These are phyloP conservation scores for Pestalotiopsis sp. DNA, from an alignment of 2,329 filamentous ascomycete species.

Conservation along the genomic window DNA sequence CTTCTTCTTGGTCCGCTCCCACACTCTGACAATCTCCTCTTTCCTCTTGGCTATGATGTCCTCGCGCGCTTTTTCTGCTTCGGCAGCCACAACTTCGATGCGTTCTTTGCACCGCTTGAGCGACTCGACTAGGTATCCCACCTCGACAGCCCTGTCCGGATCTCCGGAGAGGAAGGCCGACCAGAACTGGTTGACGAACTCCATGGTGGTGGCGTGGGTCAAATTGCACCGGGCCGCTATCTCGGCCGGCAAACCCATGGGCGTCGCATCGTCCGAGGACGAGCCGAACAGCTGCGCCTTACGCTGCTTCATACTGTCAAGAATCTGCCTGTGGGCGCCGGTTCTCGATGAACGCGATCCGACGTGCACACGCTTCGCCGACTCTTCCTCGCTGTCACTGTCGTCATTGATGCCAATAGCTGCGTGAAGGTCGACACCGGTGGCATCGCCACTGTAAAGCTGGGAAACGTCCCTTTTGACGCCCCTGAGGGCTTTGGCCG, in stretches of 20 bases:
- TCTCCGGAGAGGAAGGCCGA: slow-evolving; percentile 87
- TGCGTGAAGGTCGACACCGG: slow-evolving; percentile 61
- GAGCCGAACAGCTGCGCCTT: slow-evolving; percentile 60
- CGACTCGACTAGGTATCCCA: slow-evolving; percentile 81
- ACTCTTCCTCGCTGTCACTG: slow-evolving; percentile 68
- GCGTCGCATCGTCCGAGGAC: slow-evolving; percentile 47
- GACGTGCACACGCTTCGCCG: slow-evolving; percentile 58
- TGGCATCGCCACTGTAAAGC: slow-evolving; percentile 49
- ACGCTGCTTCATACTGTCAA: slow-evolving; percentile 65
- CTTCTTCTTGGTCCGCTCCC: slow-evolving; percentile 74
- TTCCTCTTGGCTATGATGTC: slow-evolving; percentile 68
- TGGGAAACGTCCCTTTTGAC: slow-evolving; percentile 65
- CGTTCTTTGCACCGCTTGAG: slow-evolving; percentile 76
- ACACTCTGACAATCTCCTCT: slow-evolving; percentile 70
- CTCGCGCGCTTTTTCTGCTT: slow-evolving; percentile 76
- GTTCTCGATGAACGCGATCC: slow-evolving; percentile 70
- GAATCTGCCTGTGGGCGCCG: slow-evolving; percentile 66
- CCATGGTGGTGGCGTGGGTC: slow-evolving; percentile 90
- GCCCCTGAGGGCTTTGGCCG: slow-evolving; percentile 66
- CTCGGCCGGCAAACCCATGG: slow-evolving; percentile 58
- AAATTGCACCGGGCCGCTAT: slow-evolving; percentile 61
- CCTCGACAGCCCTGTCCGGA: slow-evolving; percentile 75
- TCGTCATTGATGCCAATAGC: slow-evolving; percentile 72
- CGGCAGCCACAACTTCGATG: slow-evolving; percentile 77
- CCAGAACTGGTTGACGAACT: slow-evolving; percentile 99